These are phyloP conservation scores for Phytophthora pistaciae DNA, from an alignment of 352 stramenopile genomes.

Conservation along the genomic window DNA sequence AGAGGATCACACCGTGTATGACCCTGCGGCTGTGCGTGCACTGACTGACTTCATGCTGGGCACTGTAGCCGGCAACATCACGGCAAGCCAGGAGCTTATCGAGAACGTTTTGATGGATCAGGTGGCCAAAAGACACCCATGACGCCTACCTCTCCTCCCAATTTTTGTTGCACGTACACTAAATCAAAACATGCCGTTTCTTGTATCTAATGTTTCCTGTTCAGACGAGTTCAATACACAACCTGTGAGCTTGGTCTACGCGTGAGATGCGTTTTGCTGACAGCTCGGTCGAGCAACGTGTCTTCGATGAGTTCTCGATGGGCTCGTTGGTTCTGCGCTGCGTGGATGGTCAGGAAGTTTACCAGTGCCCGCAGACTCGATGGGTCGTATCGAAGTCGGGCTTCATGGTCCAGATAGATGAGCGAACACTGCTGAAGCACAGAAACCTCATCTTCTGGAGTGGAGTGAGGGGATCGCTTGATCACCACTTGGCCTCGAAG, in stretches of 20 bases:
- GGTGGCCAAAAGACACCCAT: conserved; percentile 17
- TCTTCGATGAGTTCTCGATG: conserved; percentile 21
- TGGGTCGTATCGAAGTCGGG: conserved; percentile 15
- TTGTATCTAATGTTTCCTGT: background rate
- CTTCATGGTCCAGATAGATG: conserved; percentile 23
- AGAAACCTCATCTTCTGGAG: conserved; percentile 4
- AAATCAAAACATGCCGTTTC: background rate
- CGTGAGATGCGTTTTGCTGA: background rate
- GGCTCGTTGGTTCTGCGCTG: conserved; percentile 19
- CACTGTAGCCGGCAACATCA: conserved; percentile 55
- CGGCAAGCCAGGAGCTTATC: conserved; percentile 62
- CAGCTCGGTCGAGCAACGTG: background rate
- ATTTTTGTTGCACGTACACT: background rate
- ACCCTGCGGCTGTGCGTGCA: conserved; percentile 49
- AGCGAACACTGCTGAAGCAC: conserved; percentile 24
- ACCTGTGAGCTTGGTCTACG: background rate
- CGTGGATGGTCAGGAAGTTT: conserved; percentile 17
- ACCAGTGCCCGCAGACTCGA: conserved; percentile 16
- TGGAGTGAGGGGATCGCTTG: conserved; percentile 5
- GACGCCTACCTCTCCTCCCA: background rate
- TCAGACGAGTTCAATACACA: background rate
- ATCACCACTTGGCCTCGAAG: conserved; percentile 4
- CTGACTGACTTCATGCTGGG: conserved; percentile 69
- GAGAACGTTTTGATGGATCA: conserved; percentile 62
- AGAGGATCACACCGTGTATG: conserved; percentile 48